phyloP scores from a whole-genome alignment of 305 asterid genomes.

The Fraxinus greggii region DNA sequence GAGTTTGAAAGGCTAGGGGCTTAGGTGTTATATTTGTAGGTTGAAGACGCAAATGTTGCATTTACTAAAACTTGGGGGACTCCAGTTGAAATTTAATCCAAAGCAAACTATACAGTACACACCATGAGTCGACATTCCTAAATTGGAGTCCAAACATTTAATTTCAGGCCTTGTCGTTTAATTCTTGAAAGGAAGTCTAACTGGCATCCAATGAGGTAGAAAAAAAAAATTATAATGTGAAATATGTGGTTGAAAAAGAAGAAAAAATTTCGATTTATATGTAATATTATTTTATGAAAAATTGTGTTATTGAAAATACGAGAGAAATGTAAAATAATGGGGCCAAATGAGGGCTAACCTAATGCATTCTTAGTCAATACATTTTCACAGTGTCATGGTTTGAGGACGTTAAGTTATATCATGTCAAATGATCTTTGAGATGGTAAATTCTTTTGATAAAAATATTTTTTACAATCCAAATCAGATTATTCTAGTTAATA shows the following conservation, averaged over 20 bases:
- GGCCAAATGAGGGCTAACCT: too few relatives aligned
- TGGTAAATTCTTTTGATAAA: background rate
- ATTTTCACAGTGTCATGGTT: background rate
- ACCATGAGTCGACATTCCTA: background rate
- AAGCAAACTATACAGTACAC: background rate
- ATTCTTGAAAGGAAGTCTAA: background rate
- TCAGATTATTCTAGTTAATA: too few relatives aligned
- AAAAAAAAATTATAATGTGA: too few relatives aligned
- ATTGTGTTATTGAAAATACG: too few relatives aligned
- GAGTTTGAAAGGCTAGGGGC: background rate
- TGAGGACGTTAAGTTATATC: background rate
- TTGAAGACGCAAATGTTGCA: background rate
- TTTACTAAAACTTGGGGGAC: background rate
- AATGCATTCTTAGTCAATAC: background rate
- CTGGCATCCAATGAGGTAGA: background rate
- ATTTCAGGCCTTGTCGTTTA: background rate
- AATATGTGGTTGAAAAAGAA: too few relatives aligned
- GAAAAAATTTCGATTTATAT: too few relatives aligned
- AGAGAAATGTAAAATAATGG: too few relatives aligned
- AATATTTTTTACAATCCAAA: background rate
- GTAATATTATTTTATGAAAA: too few relatives aligned
- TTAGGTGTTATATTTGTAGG: background rate
- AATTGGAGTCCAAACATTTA: too few relatives aligned
- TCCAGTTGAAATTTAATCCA: background rate
- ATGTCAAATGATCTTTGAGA: background rate